Evolutionary conservation across 805 yeast genomes (phyloP), one percentile per base, ranked within the genome.

Genomic region (Huiozyma sinensis): DNA sequence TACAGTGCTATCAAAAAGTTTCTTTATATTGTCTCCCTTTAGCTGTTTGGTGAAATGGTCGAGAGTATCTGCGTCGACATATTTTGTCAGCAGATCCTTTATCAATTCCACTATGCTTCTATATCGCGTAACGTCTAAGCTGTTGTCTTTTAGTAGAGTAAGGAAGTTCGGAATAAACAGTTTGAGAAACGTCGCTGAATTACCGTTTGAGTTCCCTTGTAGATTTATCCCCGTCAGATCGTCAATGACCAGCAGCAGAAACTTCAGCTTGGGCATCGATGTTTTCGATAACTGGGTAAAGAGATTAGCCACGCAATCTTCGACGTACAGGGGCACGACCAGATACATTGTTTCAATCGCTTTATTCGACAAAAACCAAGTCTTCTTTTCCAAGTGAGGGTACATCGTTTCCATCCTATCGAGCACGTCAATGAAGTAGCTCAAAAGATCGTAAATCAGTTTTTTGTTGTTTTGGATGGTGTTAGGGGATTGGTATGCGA

Each of bases 401-500:
- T 33, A 28, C 9, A 11, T 31, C 11, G 3, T 9, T 9, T 31
- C 33, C 33, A 11, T 31, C n/a, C 33, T 31, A 11, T 31, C 5
- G 28, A 44, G 51, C 13, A 46, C 36, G 36, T 35, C 39, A 35
- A 52, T 41, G 10, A 43, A 43, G 35, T 43, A 35, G 9, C 28
- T 24, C 45, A 48, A 39, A 11, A 49, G 51, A 42, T 52, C 47
- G 11, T 32, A 43, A 6, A 51, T 40, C 31, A 58, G 29, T 7
- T 45, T 32, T 27, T 45, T 38, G 34, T 49, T 43, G 24, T 17
- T 17, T 17, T 17, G 24, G 12, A 57, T 50, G 33, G 47, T 38
- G n/a, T 47, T 43, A 8, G 64, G 64, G 12, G 57, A 47, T 46
- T 63, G 76, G 50, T 65, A 62, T 27, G 69, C 64, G 6, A 69